Conservation (phyloP, 441 rosid species). For the Macaranga tanarius region DNA sequence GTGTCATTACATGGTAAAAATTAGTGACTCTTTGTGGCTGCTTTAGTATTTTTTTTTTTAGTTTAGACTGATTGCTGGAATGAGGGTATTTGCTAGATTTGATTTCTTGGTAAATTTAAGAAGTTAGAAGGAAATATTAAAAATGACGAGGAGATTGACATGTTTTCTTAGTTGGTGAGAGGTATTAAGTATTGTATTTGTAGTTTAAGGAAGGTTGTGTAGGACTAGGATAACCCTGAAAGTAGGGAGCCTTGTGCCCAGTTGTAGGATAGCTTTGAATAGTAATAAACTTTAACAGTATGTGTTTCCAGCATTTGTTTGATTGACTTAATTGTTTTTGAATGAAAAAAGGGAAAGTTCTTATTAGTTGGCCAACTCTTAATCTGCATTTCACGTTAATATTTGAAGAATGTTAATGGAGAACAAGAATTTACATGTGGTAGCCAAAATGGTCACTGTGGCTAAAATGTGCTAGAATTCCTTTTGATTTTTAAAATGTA, state of each 20-base stretch:
- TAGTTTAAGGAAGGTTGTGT: background rate
- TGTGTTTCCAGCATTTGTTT: background rate
- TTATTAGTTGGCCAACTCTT: background rate
- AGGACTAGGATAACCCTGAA: too few species aligned
- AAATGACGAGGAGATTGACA: background rate
- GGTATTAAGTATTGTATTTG: background rate
- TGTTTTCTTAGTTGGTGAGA: background rate
- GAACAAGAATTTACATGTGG: background rate
- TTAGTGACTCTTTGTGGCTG: background rate
- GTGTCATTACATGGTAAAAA: too few species aligned
- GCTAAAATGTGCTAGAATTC: too few species aligned
- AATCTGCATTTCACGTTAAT: background rate
- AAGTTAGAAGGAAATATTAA: background rate
- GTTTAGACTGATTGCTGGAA: background rate
- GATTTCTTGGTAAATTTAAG: too few species aligned
- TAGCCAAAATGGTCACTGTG: background rate
- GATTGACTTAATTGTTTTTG: conserved; percentile 1
- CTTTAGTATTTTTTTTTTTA: background rate
- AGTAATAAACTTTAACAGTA: background rate
- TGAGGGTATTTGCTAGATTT: background rate
- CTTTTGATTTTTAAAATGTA: too few species aligned
- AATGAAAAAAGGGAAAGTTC: background rate
- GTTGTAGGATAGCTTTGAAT: background rate
- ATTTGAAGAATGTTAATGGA: background rate
- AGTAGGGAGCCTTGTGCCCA: too few species aligned